Evolutionary conservation across 2,329 filamentous ascomycete genomes (phyloP).

Genomic region (Diatrype stigma): DNA sequence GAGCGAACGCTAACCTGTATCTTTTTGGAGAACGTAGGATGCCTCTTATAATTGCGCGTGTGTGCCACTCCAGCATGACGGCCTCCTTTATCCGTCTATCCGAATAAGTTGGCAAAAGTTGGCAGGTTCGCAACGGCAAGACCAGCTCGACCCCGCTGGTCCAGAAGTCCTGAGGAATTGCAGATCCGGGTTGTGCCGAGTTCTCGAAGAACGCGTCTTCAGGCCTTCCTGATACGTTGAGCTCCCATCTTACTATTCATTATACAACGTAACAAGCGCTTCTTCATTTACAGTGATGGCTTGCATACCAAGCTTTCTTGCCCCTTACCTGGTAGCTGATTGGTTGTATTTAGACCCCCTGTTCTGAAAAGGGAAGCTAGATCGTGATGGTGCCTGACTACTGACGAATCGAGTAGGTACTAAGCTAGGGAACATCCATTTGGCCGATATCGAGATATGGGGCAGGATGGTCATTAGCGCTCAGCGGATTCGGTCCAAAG

Average conservation of each 20-base stretch:
- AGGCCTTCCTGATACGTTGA: background rate
- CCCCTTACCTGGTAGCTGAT: background rate
- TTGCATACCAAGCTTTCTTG: background rate
- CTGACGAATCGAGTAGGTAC: background rate
- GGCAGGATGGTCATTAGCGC: background rate
- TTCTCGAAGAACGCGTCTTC: background rate
- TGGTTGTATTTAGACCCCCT: background rate
- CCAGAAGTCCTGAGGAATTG: background rate
- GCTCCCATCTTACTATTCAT: too few species aligned
- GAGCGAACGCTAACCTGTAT: background rate
- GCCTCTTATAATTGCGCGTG: background rate
- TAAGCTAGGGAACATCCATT: background rate
- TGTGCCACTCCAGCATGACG: background rate
- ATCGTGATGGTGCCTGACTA: background rate
- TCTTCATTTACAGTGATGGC: background rate
- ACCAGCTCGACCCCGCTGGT: background rate
- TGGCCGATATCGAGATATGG: background rate
- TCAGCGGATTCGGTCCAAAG: background rate
- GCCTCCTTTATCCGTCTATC: too few species aligned
- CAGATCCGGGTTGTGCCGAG: background rate
- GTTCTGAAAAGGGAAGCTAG: background rate
- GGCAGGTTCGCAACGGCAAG: too few species aligned
- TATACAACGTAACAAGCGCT: background rate
- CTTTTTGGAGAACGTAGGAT: background rate
- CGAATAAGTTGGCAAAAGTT: too few species aligned